Evolutionary conservation across 805 yeast genomes (phyloP), one percentile per base, ranked within the genome.

Genomic region (Saturnispora diversa): DNA sequence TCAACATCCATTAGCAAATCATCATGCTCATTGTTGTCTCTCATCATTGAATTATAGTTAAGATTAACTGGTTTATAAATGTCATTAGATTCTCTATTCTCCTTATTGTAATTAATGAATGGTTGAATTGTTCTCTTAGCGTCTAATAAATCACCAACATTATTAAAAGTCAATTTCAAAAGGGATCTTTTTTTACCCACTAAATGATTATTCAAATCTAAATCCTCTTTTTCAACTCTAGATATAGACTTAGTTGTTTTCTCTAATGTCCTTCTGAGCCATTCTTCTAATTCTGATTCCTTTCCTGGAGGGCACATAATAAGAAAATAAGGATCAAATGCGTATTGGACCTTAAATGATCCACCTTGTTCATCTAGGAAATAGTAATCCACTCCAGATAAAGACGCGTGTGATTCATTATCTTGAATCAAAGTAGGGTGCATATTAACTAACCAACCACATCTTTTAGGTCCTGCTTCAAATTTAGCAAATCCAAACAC

Each of bases 331-430:
- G 99, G 99, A 50, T 85, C 87, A 55, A 74, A 84, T 43, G 73
- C 81, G 11, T 84, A 61, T 1, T 95, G 81, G 4, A 87, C 80
- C 56, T 90, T 92, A 66, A 94, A 92, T 32, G 84, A 77, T 6
- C 97, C 98, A 35, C 99, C 99, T 58, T 88, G 97, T 53, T 85
- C 95, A 58, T 88, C 97, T 6, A 92, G 62, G 51, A 94, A 92
- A 56, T 94, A 94, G 59, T 82, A 87, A 52, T 92, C 97, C 3
- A 90, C 96, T 3, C 90, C 98, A 0, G 96, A 75, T 26, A 74
- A 67, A 8, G 95, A 96, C n/a, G 74, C 66, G 9, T 70, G 51
- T 31, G 68, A 65, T 24, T 75, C 79, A 4, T 73, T 75, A 10
- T 75, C 70, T 2, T 81, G 75, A 3, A 83, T 58, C 1, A 83